These are phyloP conservation scores for Mitragyna speciosa DNA, from an alignment of 257 asterid genomes.

Conservation along the genomic window DNA sequence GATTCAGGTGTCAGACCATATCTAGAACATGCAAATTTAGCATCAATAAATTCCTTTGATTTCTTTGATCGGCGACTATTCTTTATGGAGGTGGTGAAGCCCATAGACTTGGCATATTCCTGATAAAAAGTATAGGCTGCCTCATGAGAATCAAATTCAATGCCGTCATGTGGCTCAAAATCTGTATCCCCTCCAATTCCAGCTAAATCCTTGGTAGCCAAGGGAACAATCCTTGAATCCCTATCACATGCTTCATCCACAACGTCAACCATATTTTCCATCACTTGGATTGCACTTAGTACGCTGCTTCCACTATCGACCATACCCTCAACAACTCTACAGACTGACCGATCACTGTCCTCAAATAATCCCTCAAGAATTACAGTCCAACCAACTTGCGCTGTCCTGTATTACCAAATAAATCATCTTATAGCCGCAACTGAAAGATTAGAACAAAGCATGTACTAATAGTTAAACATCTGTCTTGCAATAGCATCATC, in stretches of 20 bases:
- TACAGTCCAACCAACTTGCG: neutral
- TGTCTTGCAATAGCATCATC: too few species aligned
- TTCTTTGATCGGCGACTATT: constrained; percentile 96
- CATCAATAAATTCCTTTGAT: constrained; percentile 92
- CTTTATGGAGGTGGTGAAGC: constrained; percentile 94
- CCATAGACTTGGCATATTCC: constrained; percentile 97
- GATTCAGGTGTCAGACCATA: constrained; percentile 93
- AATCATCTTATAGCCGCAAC: neutral
- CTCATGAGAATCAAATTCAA: constrained; percentile 89
- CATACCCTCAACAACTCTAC: constrained; percentile 42
- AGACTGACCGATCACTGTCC: neutral
- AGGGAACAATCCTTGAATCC: constrained; percentile 40
- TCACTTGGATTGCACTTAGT: constrained; percentile 37
- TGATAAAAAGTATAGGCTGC: constrained; percentile 88
- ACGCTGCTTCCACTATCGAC: constrained; percentile 48
- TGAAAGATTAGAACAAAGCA: neutral
- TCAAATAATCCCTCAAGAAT: neutral
- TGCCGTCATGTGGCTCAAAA: constrained; percentile 75
- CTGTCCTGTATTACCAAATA: neutral
- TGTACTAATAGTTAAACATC: neutral
- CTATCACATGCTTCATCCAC: constrained; percentile 40
- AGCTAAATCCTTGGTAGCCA: constrained; percentile 37
- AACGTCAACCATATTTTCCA: constrained; percentile 39
- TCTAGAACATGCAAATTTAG: constrained; percentile 93
- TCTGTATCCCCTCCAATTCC: constrained; percentile 52